Evolutionary conservation across 495 filamentous ascomycete species (phyloP).

Genomic region (Stereocaulon alpinum): DNA sequence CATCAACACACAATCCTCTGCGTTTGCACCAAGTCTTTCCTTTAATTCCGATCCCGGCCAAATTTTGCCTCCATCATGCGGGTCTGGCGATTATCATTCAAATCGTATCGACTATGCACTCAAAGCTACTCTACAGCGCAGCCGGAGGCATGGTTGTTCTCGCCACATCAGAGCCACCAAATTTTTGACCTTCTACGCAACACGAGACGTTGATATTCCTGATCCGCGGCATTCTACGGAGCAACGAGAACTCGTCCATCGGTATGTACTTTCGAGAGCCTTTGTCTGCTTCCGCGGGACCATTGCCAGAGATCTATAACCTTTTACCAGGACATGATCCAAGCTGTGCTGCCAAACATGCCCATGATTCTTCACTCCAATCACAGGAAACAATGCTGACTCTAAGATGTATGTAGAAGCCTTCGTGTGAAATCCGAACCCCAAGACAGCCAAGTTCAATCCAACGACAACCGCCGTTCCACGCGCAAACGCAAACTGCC

Average conservation of each 20-base stretch:
- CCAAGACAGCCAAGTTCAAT: not conserved
- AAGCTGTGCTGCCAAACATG: too few relatives aligned
- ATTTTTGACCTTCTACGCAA: not conserved
- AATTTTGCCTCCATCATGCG: conserved; percentile 6
- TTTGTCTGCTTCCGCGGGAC: too few relatives aligned
- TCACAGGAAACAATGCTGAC: too few relatives aligned
- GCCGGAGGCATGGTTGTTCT: not conserved
- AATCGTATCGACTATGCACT: conserved; percentile 6
- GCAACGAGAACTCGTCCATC: not conserved
- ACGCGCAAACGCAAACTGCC: conserved; percentile 1
- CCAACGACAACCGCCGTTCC: not conserved
- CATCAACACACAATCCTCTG: not conserved
- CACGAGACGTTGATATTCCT: not conserved
- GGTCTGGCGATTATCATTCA: not conserved
- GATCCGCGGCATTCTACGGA: not conserved
- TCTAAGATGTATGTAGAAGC: not conserved
- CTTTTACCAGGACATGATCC: too few relatives aligned
- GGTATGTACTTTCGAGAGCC: too few relatives aligned
- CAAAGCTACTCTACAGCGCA: not conserved
- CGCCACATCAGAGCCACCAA: not conserved
- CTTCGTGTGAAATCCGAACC: not conserved
- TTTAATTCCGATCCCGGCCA: not conserved
- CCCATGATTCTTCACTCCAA: too few relatives aligned
- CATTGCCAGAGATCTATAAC: too few relatives aligned
- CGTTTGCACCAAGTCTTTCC: too few relatives aligned